These are phyloP conservation scores for Coemansia sp. DNA, from an alignment of 192 early-diverging fungal genomes.

Conservation along the genomic window DNA sequence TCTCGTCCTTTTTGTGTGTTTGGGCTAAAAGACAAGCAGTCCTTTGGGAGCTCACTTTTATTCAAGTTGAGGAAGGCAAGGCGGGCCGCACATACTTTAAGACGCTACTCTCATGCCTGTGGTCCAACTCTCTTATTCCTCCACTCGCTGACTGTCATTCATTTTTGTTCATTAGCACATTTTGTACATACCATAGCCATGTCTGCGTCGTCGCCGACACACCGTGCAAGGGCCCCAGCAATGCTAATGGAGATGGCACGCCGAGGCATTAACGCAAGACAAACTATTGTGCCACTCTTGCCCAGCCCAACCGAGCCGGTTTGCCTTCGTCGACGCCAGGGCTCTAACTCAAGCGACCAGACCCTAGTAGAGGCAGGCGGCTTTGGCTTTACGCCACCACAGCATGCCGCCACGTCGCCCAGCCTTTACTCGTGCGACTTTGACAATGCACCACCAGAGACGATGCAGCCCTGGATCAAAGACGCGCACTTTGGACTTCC, in stretches of 20 bases:
- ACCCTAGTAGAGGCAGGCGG: not conserved
- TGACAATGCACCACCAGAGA: conserved; percentile 22
- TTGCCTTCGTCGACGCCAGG: not conserved
- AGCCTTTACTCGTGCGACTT: not conserved
- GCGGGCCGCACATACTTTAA: not conserved
- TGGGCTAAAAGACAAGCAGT: not conserved
- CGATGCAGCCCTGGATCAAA: conserved; percentile 6
- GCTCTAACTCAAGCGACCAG: not conserved
- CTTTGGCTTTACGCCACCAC: not conserved
- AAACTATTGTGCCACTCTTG: conserved; percentile 8
- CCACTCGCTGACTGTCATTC: not conserved
- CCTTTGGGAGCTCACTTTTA: not conserved
- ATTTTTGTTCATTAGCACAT: not conserved
- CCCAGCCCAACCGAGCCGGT: not conserved
- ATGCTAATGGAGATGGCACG: conserved; percentile 15
- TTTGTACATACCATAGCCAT: no score
- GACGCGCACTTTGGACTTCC: conserved; percentile 30
- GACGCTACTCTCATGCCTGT: not conserved
- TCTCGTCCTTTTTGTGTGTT: not conserved
- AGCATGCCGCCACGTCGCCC: not conserved
- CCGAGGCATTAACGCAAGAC: conserved; percentile 5
- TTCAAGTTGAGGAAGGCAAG: not conserved
- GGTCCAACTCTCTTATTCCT: not conserved
- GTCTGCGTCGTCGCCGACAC: not conserved
- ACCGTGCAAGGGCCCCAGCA: not conserved